Evolutionary conservation across 164 flowering plant genomes (phyloP), one percentile per base, ranked within the genome.

Genomic region (Warburgia ugandensis): DNA sequence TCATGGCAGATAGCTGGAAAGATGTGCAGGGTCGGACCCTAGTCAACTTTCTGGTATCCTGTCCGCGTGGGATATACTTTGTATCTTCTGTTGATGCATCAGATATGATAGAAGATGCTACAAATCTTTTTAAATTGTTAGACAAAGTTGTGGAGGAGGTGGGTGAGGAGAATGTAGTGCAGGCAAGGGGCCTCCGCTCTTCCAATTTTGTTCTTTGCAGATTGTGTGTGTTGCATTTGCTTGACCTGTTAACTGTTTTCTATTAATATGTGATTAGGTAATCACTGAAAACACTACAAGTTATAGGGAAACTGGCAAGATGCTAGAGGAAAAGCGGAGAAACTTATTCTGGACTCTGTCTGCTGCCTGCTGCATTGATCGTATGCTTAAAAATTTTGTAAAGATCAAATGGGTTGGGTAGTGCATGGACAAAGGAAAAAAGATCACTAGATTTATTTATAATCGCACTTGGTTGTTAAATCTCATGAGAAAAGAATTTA

Each of bases 271-370:
- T 59, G 33, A n/a, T n/a, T 58, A 80, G 86, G 83, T 84, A 16
- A 61, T 76, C 51, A 86, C 91, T 39, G 72, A 72, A 30, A 79
- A 77, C 61, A 76, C 88, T 65, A 59, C 73, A 21, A 77, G 71
- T 65, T 86, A 77, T 59, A 73, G 63, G 59, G 69, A 56, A 65
- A 87, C 86, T 68, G 95, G 95, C 42, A 79, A 77, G 65, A 75
- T 80, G 84, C 79, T 86, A n/a, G 86, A 78, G 64, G 84, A 80
- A 53, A 83, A 77, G 66, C 62, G 85, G 52, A 74, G 62, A 52
- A 67, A 61, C 47, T 58, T 83, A 58, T 83, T 80, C 60, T 86
- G 95, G 95, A 80, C 83, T 10, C 95, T 91, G 13, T 86, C 91
- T 76, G 83, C 86, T 32, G 65, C 73, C 36, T 61, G 72, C 65